Evolutionary conservation across 805 yeast genomes (phyloP).

Genomic region (Torulaspora microellipsoides): DNA sequence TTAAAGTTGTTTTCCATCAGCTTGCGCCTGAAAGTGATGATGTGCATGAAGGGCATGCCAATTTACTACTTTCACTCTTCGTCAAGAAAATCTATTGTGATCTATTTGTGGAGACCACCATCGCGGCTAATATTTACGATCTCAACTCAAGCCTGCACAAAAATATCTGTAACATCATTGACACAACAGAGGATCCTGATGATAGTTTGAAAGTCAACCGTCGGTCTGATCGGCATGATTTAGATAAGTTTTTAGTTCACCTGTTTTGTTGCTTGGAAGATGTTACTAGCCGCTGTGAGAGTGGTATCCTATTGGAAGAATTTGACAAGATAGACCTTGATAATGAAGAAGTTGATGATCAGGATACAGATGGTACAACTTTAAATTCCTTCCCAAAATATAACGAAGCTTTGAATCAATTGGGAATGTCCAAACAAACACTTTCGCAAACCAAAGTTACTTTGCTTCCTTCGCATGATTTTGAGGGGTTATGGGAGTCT

Average conservation of each 20-base stretch:
- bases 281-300: slow-evolving; percentile 1
- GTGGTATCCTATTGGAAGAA: slow-evolving; percentile 18
- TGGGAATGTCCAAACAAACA: slow-evolving; percentile 20
- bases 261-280: slow-evolving; percentile 18
- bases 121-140: slow-evolving; percentile 1
- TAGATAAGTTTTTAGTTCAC: slow-evolving; percentile 5
- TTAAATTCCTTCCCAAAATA: slow-evolving; percentile 1
- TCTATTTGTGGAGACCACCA: slow-evolving; percentile 5
- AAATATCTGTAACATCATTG: background rate
- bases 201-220: too few relatives aligned
- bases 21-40: slow-evolving; percentile 4
- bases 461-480: slow-evolving; percentile 29
- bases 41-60: slow-evolving; percentile 23
- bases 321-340: slow-evolving; percentile 32
- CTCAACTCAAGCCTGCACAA: background rate
- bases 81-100: slow-evolving; percentile 22
- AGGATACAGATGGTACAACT: slow-evolving; percentile 15
- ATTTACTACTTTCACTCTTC: slow-evolving; percentile 24
- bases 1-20: slow-evolving; percentile 26
- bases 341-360: slow-evolving; percentile 11
- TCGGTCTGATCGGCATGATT: background rate
- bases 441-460: slow-evolving; percentile 17
- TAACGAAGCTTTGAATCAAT: slow-evolving; percentile 2
- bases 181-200: background rate
- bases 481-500: slow-evolving; percentile 37